Conservation (phyloP, 441 rosid species). For the Populus hybrid region DNA sequence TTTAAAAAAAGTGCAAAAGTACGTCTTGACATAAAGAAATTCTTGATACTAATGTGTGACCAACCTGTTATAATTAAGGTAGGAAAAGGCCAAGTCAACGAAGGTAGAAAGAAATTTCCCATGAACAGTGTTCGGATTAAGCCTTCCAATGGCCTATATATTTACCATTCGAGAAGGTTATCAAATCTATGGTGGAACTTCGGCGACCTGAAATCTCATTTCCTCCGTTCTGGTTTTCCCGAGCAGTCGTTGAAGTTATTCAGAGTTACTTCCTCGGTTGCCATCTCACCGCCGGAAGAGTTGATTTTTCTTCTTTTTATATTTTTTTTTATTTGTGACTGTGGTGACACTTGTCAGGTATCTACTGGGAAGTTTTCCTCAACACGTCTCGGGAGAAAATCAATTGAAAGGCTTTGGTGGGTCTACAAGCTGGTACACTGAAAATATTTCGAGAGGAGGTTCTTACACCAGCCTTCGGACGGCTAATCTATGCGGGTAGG, state of each 20-base stretch:
- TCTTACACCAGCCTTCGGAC: not conserved
- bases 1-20: not conserved
- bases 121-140: not conserved
- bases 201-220: not conserved
- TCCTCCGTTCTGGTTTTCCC: not conserved
- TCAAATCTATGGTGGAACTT: not conserved
- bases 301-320: not conserved
- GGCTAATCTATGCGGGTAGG: not conserved
- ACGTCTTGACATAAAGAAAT: not conserved
- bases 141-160: not conserved
- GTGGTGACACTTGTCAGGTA: not conserved
- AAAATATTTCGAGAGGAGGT: not conserved
- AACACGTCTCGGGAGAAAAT: not conserved
- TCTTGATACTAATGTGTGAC: not conserved
- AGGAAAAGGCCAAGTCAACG: slow-evolving; percentile 20
- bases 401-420: not conserved
- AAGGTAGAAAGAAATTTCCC: slow-evolving; percentile 33
- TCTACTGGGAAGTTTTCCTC: not conserved
- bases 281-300: not conserved
- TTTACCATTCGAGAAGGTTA: not conserved
- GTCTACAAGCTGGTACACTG: not conserved
- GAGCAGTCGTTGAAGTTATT: not conserved
- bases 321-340: not conserved
- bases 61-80: not conserved
- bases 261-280: not conserved